Evolutionary conservation across 129 eudicot species (phyloP).

Genomic region (Dittrichia graveolens): DNA sequence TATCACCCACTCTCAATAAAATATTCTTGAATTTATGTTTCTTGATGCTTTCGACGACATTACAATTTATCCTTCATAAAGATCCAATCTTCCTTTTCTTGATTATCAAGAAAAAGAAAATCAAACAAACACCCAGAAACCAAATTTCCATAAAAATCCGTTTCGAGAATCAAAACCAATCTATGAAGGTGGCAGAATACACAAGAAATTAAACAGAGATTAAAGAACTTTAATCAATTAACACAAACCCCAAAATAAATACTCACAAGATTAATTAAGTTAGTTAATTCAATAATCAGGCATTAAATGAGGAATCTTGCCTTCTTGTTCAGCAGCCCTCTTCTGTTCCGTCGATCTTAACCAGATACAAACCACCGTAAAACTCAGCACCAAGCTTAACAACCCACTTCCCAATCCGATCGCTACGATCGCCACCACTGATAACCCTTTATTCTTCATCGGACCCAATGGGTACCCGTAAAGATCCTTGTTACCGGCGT

Average conservation of each 20-base stretch:
- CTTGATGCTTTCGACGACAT: neutral
- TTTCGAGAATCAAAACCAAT: neutral
- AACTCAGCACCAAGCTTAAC: constrained; percentile 72
- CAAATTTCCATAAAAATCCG: too few relatives aligned
- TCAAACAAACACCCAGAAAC: neutral
- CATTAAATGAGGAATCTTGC: constrained; percentile 58
- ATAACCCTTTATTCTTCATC: constrained; percentile 58
- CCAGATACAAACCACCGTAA: constrained; percentile 79
- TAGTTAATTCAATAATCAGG: constrained; percentile 61
- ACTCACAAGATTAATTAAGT: neutral
- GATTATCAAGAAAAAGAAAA: neutral
- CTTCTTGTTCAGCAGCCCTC: constrained; percentile 50
- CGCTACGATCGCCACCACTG: constrained; percentile 67
- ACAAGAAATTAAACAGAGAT: neutral
- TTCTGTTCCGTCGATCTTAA: constrained; percentile 58
- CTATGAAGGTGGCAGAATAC: constrained; percentile 1
- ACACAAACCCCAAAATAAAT: constrained; percentile 6
- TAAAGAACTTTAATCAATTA: neutral
- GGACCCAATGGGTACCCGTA: constrained; percentile 71
- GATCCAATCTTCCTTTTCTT: neutral
- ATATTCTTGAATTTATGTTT: neutral
- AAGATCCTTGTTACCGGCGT: constrained; percentile 60
- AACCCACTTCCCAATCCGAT: constrained; percentile 89
- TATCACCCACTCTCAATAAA: neutral
- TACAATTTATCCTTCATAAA: neutral